Base-by-base conservation (phyloP, 495 filamentous ascomycete species). In the Aspergillus haitiensis region DNA sequence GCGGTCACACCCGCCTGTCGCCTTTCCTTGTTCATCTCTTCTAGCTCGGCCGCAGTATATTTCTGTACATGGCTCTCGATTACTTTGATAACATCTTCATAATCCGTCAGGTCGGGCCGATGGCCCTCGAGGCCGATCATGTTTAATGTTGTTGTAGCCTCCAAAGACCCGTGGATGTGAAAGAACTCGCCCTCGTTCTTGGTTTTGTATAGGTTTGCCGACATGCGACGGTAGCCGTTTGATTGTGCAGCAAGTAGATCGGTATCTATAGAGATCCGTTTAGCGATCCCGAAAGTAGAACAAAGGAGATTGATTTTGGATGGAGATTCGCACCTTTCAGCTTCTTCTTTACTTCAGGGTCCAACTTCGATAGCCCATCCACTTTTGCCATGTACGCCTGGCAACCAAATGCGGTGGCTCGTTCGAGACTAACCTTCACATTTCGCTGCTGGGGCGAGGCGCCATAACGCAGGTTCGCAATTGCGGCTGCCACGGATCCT, bases 91-190 rank as follows among this genome's bases (percentile, higher is more conserved):
- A 84, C 82, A 13, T 87, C 78, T 53, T 80, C 80, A 57, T 91
- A 89, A 60, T 85, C 83, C 2, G 81, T 87, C 66, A 90, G 62
- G 54, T 84, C 81, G 10, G 87, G 84, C 8, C 81, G 75, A 42
- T 84, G 76, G 0, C 86, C 76, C 15, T 86, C 82, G 32, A 92
- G 75, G 1, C 86, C 87, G 54, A 91, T 84, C 87, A 90, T 91
- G 50, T 83, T 75, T 54, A 91, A 73, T 3, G 87, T 87, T 7
- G 78, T 83, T 10, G 78, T 82, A 15, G 89, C 88, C 58, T 90
- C 86, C 10, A 92, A 70, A 1, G 88, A 91, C 33, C 89, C 88
- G 70, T 92, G 89, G 56, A 91, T 88, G 67, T 93, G 89, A 67
- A 87, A 92, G 67, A 81, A 93, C 64, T 87, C 79, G 46, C 78